phyloP scores from a whole-genome alignment of 768 basidiomycete species.

The Chalciporus piperatus region DNA sequence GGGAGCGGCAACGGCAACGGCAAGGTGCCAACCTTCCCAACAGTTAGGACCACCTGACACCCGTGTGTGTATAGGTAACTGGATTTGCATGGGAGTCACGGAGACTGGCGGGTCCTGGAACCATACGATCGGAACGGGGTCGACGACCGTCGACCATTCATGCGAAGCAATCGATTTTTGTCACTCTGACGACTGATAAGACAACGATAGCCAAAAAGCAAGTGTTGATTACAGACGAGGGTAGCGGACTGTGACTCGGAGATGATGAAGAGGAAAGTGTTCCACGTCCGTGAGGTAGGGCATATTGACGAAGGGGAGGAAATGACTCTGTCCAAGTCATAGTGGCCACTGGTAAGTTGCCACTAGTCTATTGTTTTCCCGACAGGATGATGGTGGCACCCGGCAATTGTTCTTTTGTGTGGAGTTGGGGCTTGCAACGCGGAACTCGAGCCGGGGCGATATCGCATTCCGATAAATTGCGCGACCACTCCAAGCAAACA shows the following conservation, averaged over 20 bases:
- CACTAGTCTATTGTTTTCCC: no score
- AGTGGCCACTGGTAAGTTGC: no score
- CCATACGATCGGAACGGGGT: conserved; percentile 8
- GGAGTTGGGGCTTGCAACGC: no score
- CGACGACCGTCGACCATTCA: conserved; percentile 2
- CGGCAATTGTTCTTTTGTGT: no score
- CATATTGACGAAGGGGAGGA: not conserved
- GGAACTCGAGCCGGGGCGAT: no score
- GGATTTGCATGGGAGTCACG: conserved; percentile 27
- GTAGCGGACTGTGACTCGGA: conserved; percentile 20
- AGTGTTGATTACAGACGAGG: conserved; percentile 16
- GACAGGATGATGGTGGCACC: no score
- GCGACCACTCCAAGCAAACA: no score
- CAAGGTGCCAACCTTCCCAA: conserved; percentile 17
- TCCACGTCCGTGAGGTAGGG: conserved; percentile 1
- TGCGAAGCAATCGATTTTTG: conserved; percentile 18
- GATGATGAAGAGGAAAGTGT: conserved; percentile 9
- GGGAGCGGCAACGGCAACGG: conserved; percentile 18
- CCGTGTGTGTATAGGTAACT: conserved; percentile 5
- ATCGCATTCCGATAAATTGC: no score
- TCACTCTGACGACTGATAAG: conserved; percentile 17
- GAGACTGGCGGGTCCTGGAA: not conserved
- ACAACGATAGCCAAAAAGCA: conserved; percentile 16
- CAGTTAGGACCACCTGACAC: not conserved
- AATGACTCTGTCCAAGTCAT: no score